Conservation (phyloP, 2,329 filamentous ascomycete genomes). For the Cadophora malorum region DNA sequence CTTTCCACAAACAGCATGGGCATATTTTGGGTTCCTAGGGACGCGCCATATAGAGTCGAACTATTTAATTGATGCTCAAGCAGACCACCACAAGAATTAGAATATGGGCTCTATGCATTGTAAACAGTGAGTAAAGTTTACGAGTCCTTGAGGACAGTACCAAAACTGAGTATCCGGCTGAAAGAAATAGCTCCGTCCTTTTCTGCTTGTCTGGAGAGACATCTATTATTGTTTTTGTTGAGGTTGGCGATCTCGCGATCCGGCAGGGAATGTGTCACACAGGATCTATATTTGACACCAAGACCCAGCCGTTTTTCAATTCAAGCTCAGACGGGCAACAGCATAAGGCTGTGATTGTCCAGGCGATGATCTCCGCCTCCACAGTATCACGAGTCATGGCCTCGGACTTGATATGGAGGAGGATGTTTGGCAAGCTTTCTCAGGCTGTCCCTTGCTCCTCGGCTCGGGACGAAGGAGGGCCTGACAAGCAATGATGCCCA, state of each 20-base stretch:
- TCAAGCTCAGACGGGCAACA: not conserved
- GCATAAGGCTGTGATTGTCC: not conserved
- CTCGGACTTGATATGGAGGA: not conserved
- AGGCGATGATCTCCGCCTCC: not conserved
- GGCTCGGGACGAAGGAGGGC: not conserved
- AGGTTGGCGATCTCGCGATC: conserved; percentile 6
- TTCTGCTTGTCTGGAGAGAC: not conserved
- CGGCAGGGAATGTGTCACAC: conserved; percentile 6
- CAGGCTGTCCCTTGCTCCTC: not conserved
- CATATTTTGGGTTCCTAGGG: not conserved
- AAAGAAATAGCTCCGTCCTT: too few species aligned
- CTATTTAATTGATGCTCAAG: not conserved
- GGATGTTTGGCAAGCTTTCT: not conserved
- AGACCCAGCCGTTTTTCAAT: not conserved
- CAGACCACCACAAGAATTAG: not conserved
- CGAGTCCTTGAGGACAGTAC: not conserved
- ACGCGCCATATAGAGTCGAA: not conserved
- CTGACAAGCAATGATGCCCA: not conserved
- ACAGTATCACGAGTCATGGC: not conserved
- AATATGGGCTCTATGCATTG: not conserved
- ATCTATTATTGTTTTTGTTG: not conserved
- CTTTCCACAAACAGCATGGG: not conserved
- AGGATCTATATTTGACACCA: conserved; percentile 9
- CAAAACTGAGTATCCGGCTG: too few species aligned
- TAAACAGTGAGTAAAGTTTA: not conserved